phyloP scores from a whole-genome alignment of 768 basidiomycete genomes.

The Tricholoma matsutake region DNA sequence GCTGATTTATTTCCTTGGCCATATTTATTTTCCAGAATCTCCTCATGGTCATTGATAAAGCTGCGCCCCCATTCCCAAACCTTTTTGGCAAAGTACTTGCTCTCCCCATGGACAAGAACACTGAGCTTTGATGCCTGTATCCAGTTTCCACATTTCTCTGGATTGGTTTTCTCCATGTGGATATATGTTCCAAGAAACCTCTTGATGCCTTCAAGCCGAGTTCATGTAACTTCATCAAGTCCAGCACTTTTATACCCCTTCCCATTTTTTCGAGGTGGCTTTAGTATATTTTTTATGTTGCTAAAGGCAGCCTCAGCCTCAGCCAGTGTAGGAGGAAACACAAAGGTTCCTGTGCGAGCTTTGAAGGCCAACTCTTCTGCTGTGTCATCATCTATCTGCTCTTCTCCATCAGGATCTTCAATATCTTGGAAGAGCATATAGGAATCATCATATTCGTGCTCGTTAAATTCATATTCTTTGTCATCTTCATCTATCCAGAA shows the following conservation, averaged over 20 bases:
- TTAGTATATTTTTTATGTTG: neutral
- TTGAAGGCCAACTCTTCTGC: neutral
- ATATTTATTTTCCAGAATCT: too few species aligned
- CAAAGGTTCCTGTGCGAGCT: neutral
- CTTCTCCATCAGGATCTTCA: neutral
- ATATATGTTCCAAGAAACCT: conserved; percentile 1
- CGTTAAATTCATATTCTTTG: neutral
- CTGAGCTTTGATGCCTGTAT: neutral
- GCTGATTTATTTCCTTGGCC: too few species aligned
- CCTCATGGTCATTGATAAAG: too few species aligned
- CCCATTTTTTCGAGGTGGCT: conserved; percentile 1
- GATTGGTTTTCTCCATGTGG: neutral
- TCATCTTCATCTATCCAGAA: neutral
- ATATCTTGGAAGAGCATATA: neutral
- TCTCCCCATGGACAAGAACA: neutral
- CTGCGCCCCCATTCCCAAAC: neutral
- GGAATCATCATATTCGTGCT: neutral
- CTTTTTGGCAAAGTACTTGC: neutral
- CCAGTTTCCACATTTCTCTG: conserved; percentile 2
- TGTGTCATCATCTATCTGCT: neutral
- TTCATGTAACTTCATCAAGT: neutral
- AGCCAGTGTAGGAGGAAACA: neutral
- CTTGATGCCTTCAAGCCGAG: neutral
- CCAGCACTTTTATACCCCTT: neutral
- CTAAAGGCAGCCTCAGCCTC: neutral